phyloP scores from a whole-genome alignment of 306 rosid species.

The Castanea sativa region DNA sequence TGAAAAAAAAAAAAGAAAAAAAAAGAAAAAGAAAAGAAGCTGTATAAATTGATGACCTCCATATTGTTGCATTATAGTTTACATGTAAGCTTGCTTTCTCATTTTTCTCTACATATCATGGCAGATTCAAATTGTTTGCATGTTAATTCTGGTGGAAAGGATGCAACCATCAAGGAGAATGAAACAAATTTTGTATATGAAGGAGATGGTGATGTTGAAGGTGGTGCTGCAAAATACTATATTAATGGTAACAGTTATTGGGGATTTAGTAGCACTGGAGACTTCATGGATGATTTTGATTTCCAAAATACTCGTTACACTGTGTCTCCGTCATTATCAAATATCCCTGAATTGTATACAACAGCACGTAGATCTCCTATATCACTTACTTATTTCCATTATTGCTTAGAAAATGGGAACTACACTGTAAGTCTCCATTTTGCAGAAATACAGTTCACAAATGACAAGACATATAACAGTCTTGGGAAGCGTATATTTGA shows the following conservation, averaged over 20 bases:
- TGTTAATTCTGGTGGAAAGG: neutral
- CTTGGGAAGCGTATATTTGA: slow-evolving; percentile 37
- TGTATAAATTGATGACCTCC: neutral
- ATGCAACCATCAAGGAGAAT: slow-evolving; percentile 8
- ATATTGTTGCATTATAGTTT: neutral
- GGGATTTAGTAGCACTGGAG: slow-evolving; percentile 52
- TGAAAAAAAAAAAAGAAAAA: no score
- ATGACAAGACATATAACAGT: slow-evolving; percentile 12
- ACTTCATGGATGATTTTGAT: slow-evolving; percentile 35
- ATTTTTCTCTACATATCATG: neutral
- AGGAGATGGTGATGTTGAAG: slow-evolving; percentile 35
- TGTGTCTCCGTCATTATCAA: neutral
- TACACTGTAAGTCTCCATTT: slow-evolving; percentile 42
- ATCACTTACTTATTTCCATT: slow-evolving; percentile 37
- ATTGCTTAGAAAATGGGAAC: slow-evolving; percentile 35
- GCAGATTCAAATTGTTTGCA: neutral
- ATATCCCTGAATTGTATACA: neutral
- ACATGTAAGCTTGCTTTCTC: slow-evolving; percentile 6
- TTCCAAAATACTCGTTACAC: slow-evolving; percentile 21
- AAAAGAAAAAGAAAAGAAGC: neutral
- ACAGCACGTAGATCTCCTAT: slow-evolving; percentile 35
- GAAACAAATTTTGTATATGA: neutral
- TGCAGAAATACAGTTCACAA: slow-evolving; percentile 28
- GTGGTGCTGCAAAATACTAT: slow-evolving; percentile 28
- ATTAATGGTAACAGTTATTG: slow-evolving; percentile 2